These are phyloP conservation scores for Eimeria sp. DNA, from an alignment of 169 alveolate genomes.

Conservation along the genomic window DNA sequence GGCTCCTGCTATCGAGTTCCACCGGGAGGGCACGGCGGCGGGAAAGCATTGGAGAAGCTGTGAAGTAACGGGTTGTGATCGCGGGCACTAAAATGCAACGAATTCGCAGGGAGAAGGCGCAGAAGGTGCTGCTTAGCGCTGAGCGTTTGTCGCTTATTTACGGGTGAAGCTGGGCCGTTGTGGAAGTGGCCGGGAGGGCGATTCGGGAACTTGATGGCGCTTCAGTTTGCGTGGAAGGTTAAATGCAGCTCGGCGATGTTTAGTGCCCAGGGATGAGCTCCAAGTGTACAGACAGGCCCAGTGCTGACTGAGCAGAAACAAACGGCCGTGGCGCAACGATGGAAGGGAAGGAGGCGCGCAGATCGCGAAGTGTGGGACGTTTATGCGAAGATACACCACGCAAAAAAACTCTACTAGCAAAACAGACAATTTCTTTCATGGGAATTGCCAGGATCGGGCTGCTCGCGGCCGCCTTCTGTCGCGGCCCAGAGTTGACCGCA, in stretches of 20 bases:
- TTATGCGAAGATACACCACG: not conserved
- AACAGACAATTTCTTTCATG: constrained; percentile 6
- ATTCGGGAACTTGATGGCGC: not conserved
- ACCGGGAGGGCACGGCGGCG: not conserved
- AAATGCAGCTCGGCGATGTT: not conserved
- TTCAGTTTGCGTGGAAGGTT: not conserved
- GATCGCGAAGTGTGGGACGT: not conserved
- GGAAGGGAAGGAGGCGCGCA: not conserved
- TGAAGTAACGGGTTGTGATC: not conserved
- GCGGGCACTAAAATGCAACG: not conserved
- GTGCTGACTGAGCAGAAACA: not conserved
- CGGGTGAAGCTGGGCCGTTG: not conserved
- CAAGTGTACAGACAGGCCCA: not conserved
- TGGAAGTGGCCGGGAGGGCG: not conserved
- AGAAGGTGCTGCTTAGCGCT: not conserved
- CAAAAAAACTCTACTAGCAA: not conserved
- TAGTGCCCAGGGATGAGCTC: not conserved
- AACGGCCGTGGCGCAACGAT: not conserved
- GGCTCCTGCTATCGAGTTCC: not conserved
- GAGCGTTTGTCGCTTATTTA: not conserved
- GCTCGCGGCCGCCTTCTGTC: not conserved
- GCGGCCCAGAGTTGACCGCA: constrained; percentile 40
- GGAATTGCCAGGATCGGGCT: not conserved
- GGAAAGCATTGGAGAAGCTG: not conserved
- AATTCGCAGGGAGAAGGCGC: not conserved